Percentiles rank a stretch among this genome's conserved stretches.
These are phyloP conservation scores for Arthrocladium fulminans DNA, from an alignment of 2,329 filamentous ascomycete species.

Conservation along the genomic window DNA sequence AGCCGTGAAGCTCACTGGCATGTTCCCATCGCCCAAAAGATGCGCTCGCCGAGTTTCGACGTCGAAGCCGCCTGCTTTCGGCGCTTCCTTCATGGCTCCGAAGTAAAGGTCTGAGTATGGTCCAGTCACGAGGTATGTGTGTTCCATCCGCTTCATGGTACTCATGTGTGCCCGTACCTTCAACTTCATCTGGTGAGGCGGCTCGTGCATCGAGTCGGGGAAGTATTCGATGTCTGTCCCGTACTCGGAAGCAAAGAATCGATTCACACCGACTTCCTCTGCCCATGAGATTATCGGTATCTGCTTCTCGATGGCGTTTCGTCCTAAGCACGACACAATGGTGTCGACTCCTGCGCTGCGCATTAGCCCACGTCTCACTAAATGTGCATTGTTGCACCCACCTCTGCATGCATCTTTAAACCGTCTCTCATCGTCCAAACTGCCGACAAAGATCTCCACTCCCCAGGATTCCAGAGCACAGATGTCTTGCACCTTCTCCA, in stretches of 20 bases:
- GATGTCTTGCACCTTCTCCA: slow-evolving; percentile 43
- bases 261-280: slow-evolving; percentile 46
- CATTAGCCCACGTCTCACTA: slow-evolving; percentile 1
- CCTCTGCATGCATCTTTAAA: slow-evolving; percentile 49
- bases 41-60: slow-evolving; percentile 48
- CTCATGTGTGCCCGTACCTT: slow-evolving; percentile 55
- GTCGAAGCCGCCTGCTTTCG: slow-evolving; percentile 50
- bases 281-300: slow-evolving; percentile 54
- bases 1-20: slow-evolving; percentile 57
- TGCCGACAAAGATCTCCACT: slow-evolving; percentile 48
- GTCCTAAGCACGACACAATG: slow-evolving; percentile 56
- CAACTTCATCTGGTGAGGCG: slow-evolving; percentile 61
- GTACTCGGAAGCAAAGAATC: slow-evolving; percentile 62
- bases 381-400: slow-evolving; percentile 17
- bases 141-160: slow-evolving; percentile 41
- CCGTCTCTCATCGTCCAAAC: slow-evolving; percentile 44
- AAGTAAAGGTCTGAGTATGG: slow-evolving; percentile 60
- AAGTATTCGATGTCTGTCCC: slow-evolving; percentile 58
- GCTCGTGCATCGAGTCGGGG: slow-evolving; percentile 49
- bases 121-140: slow-evolving; percentile 62
- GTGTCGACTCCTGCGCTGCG: slow-evolving; percentile 47
- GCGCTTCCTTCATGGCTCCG: slow-evolving; percentile 30
- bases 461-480: slow-evolving; percentile 39
- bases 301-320: slow-evolving; percentile 53
- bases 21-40: slow-evolving; percentile 54